A percentile compares a stretch with the other conserved stretches of the same genome.
Evolutionary conservation across 805 yeast genomes (phyloP).

Genomic region (Yamadazyma philogaea): DNA sequence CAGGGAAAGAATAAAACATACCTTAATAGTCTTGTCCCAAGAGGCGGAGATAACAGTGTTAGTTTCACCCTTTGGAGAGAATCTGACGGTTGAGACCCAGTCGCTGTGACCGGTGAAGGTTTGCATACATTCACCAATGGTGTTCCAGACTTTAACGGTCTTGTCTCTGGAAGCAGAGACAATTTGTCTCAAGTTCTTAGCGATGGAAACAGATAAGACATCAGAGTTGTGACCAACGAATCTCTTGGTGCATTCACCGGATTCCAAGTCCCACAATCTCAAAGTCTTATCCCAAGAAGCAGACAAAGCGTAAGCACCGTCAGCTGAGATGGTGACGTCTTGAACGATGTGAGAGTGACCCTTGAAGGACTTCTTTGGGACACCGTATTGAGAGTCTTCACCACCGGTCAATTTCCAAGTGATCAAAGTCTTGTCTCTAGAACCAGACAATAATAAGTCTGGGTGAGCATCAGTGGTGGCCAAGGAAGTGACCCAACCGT

Average conservation of each 20-base stretch:
- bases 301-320: conserved; percentile 95
- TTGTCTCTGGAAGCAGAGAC: conserved; percentile 99
- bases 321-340: conserved; percentile 96
- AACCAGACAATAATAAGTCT: conserved; percentile 95
- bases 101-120: conserved; percentile 94
- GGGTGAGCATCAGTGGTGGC: conserved; percentile 98
- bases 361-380: conserved; percentile 92
- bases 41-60: conserved; percentile 93
- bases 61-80: conserved; percentile 75
- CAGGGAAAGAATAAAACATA: conserved; percentile 49
- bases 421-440: conserved; percentile 98
- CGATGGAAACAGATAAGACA: conserved; percentile 94
- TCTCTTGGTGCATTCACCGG: conserved; percentile 91
- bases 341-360: conserved; percentile 99
- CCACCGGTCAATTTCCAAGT: conserved; percentile 97
- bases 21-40: conserved; percentile 98
- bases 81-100: conserved; percentile 98
- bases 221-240: conserved; percentile 98
- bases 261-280: conserved; percentile 95
- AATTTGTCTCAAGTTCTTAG: conserved; percentile 94
- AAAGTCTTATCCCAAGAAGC: conserved; percentile 99
- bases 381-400: conserved; percentile 91
- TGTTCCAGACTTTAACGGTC: conserved; percentile 99
- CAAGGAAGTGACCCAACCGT: conserved; percentile 93
- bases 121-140: conserved; percentile 94